Percentiles rank a stretch among this genome's conserved stretches.
phyloP scores from a whole-genome alignment of 306 rosid species.

The Sindora glabra region DNA sequence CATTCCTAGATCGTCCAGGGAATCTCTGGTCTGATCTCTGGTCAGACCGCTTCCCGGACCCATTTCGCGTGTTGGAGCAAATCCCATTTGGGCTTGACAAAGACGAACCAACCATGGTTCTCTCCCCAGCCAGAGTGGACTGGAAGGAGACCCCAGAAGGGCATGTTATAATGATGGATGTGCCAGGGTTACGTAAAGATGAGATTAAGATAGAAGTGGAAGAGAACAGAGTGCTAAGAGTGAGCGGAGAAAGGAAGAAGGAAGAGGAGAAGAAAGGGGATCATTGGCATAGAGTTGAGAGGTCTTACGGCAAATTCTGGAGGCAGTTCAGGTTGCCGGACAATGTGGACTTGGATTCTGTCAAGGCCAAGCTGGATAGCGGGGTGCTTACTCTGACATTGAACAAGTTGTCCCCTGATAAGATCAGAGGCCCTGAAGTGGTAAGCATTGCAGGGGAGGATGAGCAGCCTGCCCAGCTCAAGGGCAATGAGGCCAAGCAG shows the following conservation, averaged over 20 bases:
- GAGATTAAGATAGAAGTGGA: slow-evolving; percentile 60
- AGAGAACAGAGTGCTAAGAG: slow-evolving; percentile 47
- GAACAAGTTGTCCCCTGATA: slow-evolving; percentile 45
- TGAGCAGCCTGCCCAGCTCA: slow-evolving; percentile 18
- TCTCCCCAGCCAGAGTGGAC: slow-evolving; percentile 46
- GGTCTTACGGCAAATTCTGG: slow-evolving; percentile 60
- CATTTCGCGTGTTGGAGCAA: slow-evolving; percentile 47
- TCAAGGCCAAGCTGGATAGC: slow-evolving; percentile 47
- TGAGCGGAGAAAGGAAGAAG: slow-evolving; percentile 58
- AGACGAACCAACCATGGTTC: slow-evolving; percentile 13
- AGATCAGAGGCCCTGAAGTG: slow-evolving; percentile 37
- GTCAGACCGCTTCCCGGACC: slow-evolving; percentile 39
- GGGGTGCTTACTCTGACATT: slow-evolving; percentile 51
- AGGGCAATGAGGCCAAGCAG: slow-evolving; percentile 24
- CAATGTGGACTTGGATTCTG: slow-evolving; percentile 50
- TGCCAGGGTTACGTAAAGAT: slow-evolving; percentile 50
- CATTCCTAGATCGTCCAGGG: slow-evolving; percentile 40
- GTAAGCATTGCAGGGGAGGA: slow-evolving; percentile 42
- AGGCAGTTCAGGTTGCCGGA: slow-evolving; percentile 58
- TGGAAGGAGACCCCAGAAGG: slow-evolving; percentile 68
- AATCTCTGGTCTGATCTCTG: slow-evolving; percentile 22
- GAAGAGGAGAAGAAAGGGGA: slow-evolving; percentile 50
- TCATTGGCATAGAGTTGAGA: slow-evolving; percentile 58
- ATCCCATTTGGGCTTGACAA: slow-evolving; percentile 41
- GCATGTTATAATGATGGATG: slow-evolving; percentile 55